Evolutionary conservation across 306 rosid species (phyloP).

Genomic region (Rosa persica): DNA sequence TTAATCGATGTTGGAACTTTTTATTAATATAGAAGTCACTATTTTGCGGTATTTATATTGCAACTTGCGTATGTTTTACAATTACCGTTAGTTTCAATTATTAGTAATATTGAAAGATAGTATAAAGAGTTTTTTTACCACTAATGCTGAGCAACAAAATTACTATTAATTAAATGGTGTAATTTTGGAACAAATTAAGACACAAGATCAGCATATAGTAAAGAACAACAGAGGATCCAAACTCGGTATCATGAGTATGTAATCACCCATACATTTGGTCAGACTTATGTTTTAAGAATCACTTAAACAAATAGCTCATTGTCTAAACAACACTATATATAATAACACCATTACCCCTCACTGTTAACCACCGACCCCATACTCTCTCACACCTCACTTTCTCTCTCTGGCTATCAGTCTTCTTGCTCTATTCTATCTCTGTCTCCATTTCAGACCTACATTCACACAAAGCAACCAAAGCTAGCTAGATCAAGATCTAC

Average conservation of each 20-base stretch:
- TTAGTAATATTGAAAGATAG: neutral
- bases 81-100: neutral
- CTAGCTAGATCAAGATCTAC: constrained; percentile 5
- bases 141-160: neutral
- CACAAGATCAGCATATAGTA: neutral
- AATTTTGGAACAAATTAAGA: neutral
- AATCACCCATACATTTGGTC: constrained; percentile 7
- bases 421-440: neutral
- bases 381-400: neutral
- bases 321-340: constrained; percentile 1
- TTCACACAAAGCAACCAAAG: constrained; percentile 16
- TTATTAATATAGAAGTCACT: too few species aligned
- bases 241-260: neutral
- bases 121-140: neutral
- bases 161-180: neutral
- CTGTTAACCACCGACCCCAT: constrained; percentile 24
- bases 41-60: neutral
- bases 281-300: constrained; percentile 2
- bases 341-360: constrained; percentile 18
- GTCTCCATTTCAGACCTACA: neutral
- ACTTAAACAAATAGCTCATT: constrained; percentile 9
- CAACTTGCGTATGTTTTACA: neutral
- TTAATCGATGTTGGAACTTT: neutral
- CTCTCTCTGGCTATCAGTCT: constrained; percentile 10
- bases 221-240: neutral